phyloP scores from a whole-genome alignment of 306 rosid species.

The Quercus robur region DNA sequence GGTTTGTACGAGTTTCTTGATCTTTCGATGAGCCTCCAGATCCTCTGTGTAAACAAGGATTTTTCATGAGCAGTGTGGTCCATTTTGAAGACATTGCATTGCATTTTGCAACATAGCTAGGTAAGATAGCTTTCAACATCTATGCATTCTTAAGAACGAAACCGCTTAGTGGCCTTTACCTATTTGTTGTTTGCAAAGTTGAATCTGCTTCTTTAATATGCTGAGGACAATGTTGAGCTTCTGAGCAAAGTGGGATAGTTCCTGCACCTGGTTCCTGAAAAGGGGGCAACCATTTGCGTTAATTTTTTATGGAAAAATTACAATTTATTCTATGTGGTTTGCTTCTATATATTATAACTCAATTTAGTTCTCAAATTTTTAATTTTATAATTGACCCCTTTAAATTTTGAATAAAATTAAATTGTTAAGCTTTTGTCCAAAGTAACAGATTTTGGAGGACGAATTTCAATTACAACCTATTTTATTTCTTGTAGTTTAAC shows the following conservation, averaged over 20 bases:
- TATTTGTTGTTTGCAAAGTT: slow-evolving; percentile 25
- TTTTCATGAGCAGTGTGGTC: background rate
- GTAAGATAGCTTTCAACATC: too few species aligned
- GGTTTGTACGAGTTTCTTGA: slow-evolving; percentile 5
- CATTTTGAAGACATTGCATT: background rate
- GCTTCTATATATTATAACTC: too few species aligned
- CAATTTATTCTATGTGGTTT: too few species aligned
- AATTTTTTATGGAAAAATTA: too few species aligned
- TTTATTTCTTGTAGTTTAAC: too few species aligned
- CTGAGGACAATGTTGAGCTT: slow-evolving; percentile 42
- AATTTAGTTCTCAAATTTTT: too few species aligned
- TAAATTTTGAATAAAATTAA: too few species aligned
- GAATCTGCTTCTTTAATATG: slow-evolving; percentile 36
- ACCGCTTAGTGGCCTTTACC: slow-evolving; percentile 14
- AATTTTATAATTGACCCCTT: too few species aligned
- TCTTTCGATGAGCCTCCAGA: background rate
- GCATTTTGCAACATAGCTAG: background rate
- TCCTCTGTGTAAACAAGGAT: slow-evolving; percentile 15
- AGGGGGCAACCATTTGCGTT: background rate
- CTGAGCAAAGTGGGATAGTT: slow-evolving; percentile 40
- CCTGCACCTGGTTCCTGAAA: slow-evolving; percentile 37
- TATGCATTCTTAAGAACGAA: too few species aligned
- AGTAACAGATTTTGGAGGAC: too few species aligned
- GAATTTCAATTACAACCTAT: too few species aligned
- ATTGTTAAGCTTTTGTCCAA: too few species aligned